phyloP scores from a whole-genome alignment of 495 filamentous ascomycete species.

The Aspergillus saccharolyticus region DNA sequence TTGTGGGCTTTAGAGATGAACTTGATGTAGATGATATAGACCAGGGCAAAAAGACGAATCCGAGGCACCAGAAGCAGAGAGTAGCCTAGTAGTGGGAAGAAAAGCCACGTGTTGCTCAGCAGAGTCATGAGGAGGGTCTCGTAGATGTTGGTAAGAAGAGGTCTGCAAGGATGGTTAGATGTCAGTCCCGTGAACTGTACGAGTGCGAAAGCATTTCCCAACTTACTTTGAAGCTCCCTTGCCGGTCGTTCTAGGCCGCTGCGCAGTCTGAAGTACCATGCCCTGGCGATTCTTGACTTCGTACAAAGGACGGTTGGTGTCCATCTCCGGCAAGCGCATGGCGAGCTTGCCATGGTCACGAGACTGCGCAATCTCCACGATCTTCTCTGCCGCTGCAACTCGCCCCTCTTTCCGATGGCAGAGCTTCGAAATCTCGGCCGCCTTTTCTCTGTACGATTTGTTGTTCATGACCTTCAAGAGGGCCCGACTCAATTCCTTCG shows the following conservation, averaged over 20 bases:
- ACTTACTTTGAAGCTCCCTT: slow-evolving; percentile 12
- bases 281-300: slow-evolving; percentile 14
- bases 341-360: not conserved
- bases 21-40: slow-evolving; percentile 70
- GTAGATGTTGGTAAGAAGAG: slow-evolving; percentile 3
- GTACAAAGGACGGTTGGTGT: slow-evolving; percentile 8
- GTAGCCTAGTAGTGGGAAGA: slow-evolving; percentile 19
- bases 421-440: slow-evolving; percentile 13
- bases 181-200: not conserved
- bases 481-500: slow-evolving; percentile 27
- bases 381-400: slow-evolving; percentile 17
- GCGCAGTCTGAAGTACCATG: slow-evolving; percentile 11
- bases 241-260: not conserved
- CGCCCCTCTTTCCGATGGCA: slow-evolving; percentile 22
- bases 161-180: slow-evolving; percentile 2
- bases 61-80: slow-evolving; percentile 18
- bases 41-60: slow-evolving; percentile 35
- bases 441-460: slow-evolving; percentile 17
- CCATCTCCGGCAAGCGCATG: not conserved
- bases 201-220: no score
- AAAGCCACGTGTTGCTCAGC: slow-evolving; percentile 20
- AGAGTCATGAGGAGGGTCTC: slow-evolving; percentile 14
- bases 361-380: slow-evolving; percentile 18
- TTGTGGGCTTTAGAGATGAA: slow-evolving; percentile 62
- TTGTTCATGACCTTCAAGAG: slow-evolving; percentile 27